Evolutionary conservation across 306 rosid genomes (phyloP).

Genomic region (Prosopis cineraria): DNA sequence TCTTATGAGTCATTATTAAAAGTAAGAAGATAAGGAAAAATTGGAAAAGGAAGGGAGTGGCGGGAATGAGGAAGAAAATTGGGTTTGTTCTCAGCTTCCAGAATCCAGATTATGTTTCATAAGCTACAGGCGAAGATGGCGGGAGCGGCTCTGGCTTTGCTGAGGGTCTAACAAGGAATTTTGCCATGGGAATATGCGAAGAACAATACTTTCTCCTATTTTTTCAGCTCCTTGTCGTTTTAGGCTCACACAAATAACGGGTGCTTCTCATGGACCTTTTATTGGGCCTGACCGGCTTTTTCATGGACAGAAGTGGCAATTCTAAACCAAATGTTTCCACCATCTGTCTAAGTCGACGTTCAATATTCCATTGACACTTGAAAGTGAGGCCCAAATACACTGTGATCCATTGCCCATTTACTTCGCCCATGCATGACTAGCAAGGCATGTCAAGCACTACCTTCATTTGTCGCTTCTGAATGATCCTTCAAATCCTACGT

Average conservation of each 20-base stretch:
- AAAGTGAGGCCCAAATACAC: background rate
- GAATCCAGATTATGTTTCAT: background rate
- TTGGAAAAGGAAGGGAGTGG: too few relatives aligned
- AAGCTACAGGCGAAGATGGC: constrained; percentile 36
- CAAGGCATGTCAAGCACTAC: too few relatives aligned
- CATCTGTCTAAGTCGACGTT: background rate
- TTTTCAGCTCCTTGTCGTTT: background rate
- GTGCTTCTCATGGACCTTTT: too few relatives aligned
- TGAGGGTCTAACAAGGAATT: background rate
- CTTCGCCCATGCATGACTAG: background rate
- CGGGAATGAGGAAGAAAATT: background rate
- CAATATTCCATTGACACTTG: background rate
- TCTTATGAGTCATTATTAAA: too few relatives aligned
- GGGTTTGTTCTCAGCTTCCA: background rate
- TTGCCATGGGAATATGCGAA: constrained; percentile 31
- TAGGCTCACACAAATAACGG: background rate
- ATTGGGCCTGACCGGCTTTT: background rate
- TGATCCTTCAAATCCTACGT: too few relatives aligned
- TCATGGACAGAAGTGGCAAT: too few relatives aligned
- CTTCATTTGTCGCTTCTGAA: too few relatives aligned
- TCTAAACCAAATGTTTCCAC: too few relatives aligned
- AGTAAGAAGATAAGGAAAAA: background rate
- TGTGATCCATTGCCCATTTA: background rate
- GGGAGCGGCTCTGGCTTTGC: constrained; percentile 36
- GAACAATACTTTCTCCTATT: background rate